Percentiles rank a stretch among this genome's conserved stretches.
Conservation (phyloP, 495 filamentous ascomycete species). For the Trichoderma reesei region DNA sequence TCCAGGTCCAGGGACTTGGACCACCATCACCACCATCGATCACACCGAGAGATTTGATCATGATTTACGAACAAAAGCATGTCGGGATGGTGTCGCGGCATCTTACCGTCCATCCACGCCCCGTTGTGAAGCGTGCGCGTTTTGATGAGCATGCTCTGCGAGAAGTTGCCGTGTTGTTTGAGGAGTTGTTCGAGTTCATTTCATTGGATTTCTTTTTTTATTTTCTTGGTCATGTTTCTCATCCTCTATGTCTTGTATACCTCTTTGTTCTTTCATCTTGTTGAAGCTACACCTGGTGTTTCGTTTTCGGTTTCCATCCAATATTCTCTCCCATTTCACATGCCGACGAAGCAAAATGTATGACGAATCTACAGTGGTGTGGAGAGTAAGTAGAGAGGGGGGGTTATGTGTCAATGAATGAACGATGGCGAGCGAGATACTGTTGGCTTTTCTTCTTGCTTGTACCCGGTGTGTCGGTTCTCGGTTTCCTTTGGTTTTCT, state of each 20-base stretch:
- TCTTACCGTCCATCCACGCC: not conserved
- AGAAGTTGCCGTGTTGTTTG: too few relatives aligned
- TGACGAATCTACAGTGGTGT: conserved; percentile 3
- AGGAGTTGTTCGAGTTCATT: too few relatives aligned
- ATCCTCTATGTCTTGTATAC: not conserved
- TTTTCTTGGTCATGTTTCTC: not conserved
- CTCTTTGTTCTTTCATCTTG: not conserved
- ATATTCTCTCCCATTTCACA: not conserved
- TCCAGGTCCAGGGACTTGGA: conserved; percentile 1
- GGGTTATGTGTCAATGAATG: not conserved
- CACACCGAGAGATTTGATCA: conserved; percentile 12
- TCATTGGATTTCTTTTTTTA: not conserved
- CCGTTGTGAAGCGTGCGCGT: not conserved
- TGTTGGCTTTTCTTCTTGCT: not conserved
- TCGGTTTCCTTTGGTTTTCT: not conserved
- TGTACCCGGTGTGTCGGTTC: not conserved
- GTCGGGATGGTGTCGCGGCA: conserved; percentile 5
- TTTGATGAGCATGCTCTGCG: not conserved
- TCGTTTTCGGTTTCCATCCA: not conserved
- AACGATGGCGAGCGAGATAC: not conserved
- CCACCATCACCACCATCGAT: conserved; percentile 14
- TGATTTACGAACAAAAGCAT: not conserved
- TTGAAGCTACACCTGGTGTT: not conserved
- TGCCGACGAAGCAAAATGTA: not conserved
- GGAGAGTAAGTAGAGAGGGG: too few relatives aligned